Conservation (phyloP, 2,329 filamentous ascomycete genomes). For the Teratosphaeria gauchensis region DNA sequence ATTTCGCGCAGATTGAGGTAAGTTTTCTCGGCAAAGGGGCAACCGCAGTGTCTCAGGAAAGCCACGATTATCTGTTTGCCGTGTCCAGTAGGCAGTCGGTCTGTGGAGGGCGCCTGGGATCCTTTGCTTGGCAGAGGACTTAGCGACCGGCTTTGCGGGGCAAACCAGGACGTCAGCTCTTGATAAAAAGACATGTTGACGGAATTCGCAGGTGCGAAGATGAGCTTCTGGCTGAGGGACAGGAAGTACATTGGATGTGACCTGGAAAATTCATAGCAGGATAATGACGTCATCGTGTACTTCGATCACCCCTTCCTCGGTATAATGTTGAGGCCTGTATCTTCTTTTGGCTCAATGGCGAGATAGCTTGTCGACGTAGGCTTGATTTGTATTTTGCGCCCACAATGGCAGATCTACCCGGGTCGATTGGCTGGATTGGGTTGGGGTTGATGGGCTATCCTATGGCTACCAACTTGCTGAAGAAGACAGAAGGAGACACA, state of each 20-base stretch:
- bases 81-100: slow-evolving; percentile 45
- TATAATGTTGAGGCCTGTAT: no score
- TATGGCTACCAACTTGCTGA: slow-evolving; percentile 42
- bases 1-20: slow-evolving; percentile 44
- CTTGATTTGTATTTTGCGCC: neutral
- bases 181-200: slow-evolving; percentile 28
- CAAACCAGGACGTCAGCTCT: slow-evolving; percentile 36
- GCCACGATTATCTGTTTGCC: slow-evolving; percentile 47
- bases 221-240: no score
- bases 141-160: slow-evolving; percentile 30
- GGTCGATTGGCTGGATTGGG: slow-evolving; percentile 41
- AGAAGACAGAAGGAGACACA: slow-evolving; percentile 35
- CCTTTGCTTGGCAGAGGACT: slow-evolving; percentile 37
- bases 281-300: no score
- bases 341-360: no score
- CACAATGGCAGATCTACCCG: slow-evolving; percentile 17
- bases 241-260: no score
- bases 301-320: no score
- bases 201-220: no score
- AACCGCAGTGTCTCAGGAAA: slow-evolving; percentile 65
- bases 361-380: no score
- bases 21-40: slow-evolving; percentile 50
- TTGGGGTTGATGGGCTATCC: slow-evolving; percentile 48
- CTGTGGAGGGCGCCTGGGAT: slow-evolving; percentile 46
- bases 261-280: no score